Conservation (phyloP, 2,329 filamentous ascomycete species). For the Pseudogymnoascus sp. region DNA sequence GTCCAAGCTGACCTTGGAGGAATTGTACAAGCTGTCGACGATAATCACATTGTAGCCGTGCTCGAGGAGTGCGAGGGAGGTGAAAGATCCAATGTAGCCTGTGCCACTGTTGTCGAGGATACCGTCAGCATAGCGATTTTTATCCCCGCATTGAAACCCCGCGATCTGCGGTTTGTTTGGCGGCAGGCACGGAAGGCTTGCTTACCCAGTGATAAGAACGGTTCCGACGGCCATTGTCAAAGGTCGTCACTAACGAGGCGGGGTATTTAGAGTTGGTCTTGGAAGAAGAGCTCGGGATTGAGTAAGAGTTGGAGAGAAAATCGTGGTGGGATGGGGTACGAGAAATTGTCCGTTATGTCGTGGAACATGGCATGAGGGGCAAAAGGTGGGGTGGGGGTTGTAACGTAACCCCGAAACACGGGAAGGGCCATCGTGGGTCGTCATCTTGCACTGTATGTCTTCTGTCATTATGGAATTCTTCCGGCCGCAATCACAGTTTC, state of each 20-base stretch:
- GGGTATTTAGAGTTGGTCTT: slow-evolving; percentile 16
- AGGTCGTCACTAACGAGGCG: slow-evolving; percentile 12
- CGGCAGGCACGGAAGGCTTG: slow-evolving; percentile 5
- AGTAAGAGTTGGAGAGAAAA: not conserved
- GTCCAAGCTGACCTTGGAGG: slow-evolving; percentile 81
- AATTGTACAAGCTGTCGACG: slow-evolving; percentile 96
- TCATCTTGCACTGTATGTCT: not conserved
- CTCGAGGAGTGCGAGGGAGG: slow-evolving; percentile 80
- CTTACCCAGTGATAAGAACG: slow-evolving; percentile 83
- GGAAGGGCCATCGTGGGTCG: not conserved
- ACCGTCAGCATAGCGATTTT: slow-evolving; percentile 22
- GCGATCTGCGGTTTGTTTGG: slow-evolving; percentile 14
- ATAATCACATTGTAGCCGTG: slow-evolving; percentile 96
- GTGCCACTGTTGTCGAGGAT: slow-evolving; percentile 60
- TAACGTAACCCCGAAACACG: slow-evolving; percentile 10
- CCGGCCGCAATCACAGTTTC: not conserved
- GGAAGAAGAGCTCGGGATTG: not conserved
- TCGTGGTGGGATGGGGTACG: not conserved
- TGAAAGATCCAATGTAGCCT: slow-evolving; percentile 99
- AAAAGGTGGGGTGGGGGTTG: not conserved
- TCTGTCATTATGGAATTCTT: not conserved
- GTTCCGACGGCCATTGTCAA: slow-evolving; percentile 69
- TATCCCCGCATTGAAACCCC: slow-evolving; percentile 8
- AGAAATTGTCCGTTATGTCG: not conserved
- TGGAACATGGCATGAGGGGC: not conserved